Evolutionary conservation across 495 filamentous ascomycete genomes (phyloP).

Genomic region (Rostrohypoxylon terebratum): DNA sequence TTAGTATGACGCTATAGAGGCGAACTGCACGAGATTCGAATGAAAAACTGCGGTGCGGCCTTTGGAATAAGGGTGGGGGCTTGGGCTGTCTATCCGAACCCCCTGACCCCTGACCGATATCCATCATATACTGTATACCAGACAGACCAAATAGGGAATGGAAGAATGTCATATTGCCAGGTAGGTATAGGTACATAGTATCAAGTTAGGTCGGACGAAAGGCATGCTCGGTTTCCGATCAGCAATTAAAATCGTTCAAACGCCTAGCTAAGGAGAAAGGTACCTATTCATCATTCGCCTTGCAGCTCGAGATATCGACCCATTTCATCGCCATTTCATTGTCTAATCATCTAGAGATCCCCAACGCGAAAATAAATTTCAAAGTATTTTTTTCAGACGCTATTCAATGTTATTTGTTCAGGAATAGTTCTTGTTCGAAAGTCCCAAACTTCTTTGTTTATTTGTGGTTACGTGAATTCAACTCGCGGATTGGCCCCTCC

Average conservation of each 20-base stretch:
- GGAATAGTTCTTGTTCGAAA: not conserved
- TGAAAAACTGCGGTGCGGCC: conserved; percentile 30
- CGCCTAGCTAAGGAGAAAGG: too few species aligned
- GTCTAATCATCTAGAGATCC: not conserved
- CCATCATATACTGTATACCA: conserved; percentile 6
- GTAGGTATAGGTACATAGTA: not conserved
- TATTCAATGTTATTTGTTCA: not conserved
- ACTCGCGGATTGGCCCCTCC: conserved; percentile 32
- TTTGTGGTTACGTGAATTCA: conserved; percentile 25
- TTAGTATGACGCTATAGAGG: conserved; percentile 23
- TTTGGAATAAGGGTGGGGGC: conserved; percentile 20
- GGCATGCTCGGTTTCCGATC: not conserved
- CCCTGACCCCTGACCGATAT: conserved; percentile 35
- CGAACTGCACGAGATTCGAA: conserved; percentile 31
- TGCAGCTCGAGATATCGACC: not conserved
- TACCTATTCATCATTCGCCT: not conserved
- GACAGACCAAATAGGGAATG: not conserved
- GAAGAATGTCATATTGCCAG: not conserved
- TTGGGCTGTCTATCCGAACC: conserved; percentile 38
- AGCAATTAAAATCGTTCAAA: not conserved
- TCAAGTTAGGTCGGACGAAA: not conserved
- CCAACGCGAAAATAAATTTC: not conserved
- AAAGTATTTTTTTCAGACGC: not conserved
- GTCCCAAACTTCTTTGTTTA: conserved; percentile 26
- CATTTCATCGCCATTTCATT: not conserved